These are phyloP conservation scores for Tricholoma sp. DNA, from an alignment of 768 basidiomycete species.

Conservation along the genomic window DNA sequence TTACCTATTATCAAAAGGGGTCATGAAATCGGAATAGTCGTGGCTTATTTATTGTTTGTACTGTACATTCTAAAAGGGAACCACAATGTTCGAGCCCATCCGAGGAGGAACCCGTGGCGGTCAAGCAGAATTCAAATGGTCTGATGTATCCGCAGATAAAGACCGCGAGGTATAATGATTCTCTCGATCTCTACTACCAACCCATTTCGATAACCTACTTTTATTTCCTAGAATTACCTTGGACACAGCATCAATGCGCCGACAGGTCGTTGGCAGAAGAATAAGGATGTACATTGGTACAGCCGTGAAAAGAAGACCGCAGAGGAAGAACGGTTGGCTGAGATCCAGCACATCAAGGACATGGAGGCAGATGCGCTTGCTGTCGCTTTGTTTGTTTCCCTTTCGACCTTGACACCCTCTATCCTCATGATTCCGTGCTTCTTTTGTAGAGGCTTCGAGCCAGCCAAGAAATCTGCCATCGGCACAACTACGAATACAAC, in stretches of 20 bases:
- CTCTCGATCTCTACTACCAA: too few relatives aligned
- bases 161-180: conserved; percentile 85
- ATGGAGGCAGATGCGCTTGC: conserved; percentile 85
- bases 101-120: conserved; percentile 90
- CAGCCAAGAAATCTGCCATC: conserved; percentile 35
- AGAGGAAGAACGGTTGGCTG: conserved; percentile 54
- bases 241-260: conserved; percentile 95
- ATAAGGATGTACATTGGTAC: conserved; percentile 97
- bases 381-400: conserved; percentile 59
- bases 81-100: conserved; percentile 76
- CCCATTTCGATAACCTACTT: neutral
- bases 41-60: too few relatives aligned
- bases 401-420: neutral
- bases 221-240: conserved; percentile 73
- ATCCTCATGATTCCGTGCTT: neutral
- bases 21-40: too few relatives aligned
- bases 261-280: conserved; percentile 95
- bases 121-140: conserved; percentile 88
- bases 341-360: conserved; percentile 80
- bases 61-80: neutral
- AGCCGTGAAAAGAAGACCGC: conserved; percentile 51
- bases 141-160: conserved; percentile 87
- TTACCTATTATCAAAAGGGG: too few relatives aligned
- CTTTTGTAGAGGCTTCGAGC: conserved; percentile 62
- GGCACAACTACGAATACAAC: conserved; percentile 17